Evolutionary conservation across 1,139 yeast genomes (phyloP).

Genomic region (Scheffersomyces quercinus): DNA sequence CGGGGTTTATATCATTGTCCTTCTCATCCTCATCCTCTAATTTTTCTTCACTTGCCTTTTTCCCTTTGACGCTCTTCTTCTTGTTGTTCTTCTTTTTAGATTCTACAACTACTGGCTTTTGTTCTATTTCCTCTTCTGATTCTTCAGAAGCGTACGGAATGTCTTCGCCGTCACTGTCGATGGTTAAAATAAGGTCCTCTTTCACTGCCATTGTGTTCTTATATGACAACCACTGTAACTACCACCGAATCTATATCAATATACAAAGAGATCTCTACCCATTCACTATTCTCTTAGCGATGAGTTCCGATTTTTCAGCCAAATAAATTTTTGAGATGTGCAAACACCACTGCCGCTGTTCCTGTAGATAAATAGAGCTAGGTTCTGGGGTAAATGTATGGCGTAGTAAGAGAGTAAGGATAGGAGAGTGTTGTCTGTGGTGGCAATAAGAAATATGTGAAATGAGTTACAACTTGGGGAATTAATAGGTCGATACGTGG

Average conservation of each 20-base stretch:
- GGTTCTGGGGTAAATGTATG: too few species aligned
- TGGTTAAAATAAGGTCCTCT: conserved; percentile 34
- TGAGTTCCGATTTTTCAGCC: too few species aligned
- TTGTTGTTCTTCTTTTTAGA: conserved; percentile 27
- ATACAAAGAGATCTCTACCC: too few species aligned
- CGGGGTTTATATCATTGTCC: conserved; percentile 64
- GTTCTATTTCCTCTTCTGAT: conserved; percentile 17
- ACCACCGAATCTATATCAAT: too few species aligned
- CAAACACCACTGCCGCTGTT: neutral
- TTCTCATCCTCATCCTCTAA: conserved; percentile 36
- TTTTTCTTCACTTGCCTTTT: conserved; percentile 15
- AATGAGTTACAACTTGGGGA: too few species aligned
- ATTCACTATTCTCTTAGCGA: too few species aligned
- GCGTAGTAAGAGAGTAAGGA: too few species aligned
- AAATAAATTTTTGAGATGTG: conserved; percentile 6
- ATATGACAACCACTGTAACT: too few species aligned
- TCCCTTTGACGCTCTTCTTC: conserved; percentile 16
- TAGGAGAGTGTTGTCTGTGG: too few species aligned
- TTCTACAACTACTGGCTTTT: conserved; percentile 4
- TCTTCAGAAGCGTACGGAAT: conserved; percentile 22
- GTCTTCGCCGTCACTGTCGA: conserved; percentile 67
- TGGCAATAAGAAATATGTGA: too few species aligned
- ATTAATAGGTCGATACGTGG: too few species aligned
- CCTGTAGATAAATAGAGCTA: too few species aligned
- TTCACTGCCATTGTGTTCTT: conserved; percentile 13